Percentiles rank a stretch among this genome's conserved stretches.
These are phyloP conservation scores for Fusarium nelsonii DNA, from an alignment of 2,329 filamentous ascomycete genomes.

Conservation along the genomic window DNA sequence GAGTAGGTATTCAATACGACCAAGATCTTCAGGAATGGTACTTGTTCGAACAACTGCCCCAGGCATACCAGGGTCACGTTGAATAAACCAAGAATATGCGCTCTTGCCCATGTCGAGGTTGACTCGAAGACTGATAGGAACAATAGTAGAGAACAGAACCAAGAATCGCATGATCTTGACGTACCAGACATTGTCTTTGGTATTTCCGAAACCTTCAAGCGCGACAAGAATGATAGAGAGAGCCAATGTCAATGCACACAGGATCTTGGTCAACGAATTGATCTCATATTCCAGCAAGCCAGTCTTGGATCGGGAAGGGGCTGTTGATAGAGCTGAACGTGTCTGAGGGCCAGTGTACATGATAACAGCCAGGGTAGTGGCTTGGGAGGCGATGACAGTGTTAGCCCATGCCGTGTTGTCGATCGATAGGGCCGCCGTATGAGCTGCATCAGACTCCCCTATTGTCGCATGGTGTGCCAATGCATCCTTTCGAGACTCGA, in stretches of 20 bases:
- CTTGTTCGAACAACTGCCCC: slow-evolving; percentile 95
- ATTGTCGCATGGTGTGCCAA: slow-evolving; percentile 58
- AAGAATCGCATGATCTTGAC: slow-evolving; percentile 98
- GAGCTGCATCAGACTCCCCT: slow-evolving; percentile 54
- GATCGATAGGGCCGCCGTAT: slow-evolving; percentile 83
- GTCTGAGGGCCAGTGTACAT: slow-evolving; percentile 97
- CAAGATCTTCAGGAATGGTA: slow-evolving; percentile 96
- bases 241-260: slow-evolving; percentile 87
- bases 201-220: slow-evolving; percentile 81
- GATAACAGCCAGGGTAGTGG: slow-evolving; percentile 87
- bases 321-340: slow-evolving; percentile 91
- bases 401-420: slow-evolving; percentile 99
- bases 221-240: slow-evolving; percentile 91
- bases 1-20: slow-evolving; percentile 93
- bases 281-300: slow-evolving; percentile 96
- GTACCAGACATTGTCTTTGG: slow-evolving; percentile 82
- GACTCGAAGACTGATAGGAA: slow-evolving; percentile 94
- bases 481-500: slow-evolving; percentile 65
- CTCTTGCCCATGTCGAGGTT: slow-evolving; percentile 98
- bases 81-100: slow-evolving; percentile 95
- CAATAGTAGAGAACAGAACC: slow-evolving; percentile 98
- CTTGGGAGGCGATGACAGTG: slow-evolving; percentile 94
- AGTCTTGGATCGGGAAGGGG: slow-evolving; percentile 91
- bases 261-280: slow-evolving; percentile 95
- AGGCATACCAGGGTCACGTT: slow-evolving; percentile 88